A percentile compares a stretch with the other conserved stretches of the same genome.
phyloP scores from a whole-genome alignment of 371 early-diverging fungal genomes.

The Mucor ambiguus region DNA sequence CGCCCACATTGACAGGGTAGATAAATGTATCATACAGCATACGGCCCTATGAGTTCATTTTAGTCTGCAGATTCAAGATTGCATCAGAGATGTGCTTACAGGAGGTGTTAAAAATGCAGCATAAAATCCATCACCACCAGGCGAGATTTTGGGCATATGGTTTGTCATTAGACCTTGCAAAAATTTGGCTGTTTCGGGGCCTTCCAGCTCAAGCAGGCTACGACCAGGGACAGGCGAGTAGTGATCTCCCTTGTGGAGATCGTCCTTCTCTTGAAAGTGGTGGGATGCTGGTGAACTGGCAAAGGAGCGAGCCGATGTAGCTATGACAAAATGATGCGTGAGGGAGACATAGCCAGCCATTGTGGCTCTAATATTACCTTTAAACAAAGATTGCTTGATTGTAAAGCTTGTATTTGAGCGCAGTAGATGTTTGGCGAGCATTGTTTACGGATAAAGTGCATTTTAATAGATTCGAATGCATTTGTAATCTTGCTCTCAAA shows the following conservation, averaged over 20 bases:
- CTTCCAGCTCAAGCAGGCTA: conserved; percentile 68
- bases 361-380: not conserved
- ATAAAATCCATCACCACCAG: conserved; percentile 74
- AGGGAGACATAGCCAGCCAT: not conserved
- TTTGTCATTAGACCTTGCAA: conserved; percentile 92
- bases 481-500: not conserved
- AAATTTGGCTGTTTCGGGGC: conserved; percentile 79
- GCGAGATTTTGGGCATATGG: conserved; percentile 73
- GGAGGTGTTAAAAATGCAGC: conserved; percentile 80
- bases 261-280: conserved; percentile 26
- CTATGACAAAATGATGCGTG: not conserved
- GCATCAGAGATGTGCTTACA: conserved; percentile 37
- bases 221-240: conserved; percentile 62
- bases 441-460: not conserved
- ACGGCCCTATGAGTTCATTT: conserved; percentile 61
- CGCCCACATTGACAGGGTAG: conserved; percentile 71
- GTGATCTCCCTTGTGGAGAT: conserved; percentile 28
- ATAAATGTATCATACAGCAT: conserved; percentile 91
- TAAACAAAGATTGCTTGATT: not conserved
- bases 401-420: not conserved
- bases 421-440: not conserved
- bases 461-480: conserved; percentile 1
- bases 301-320: conserved; percentile 13
- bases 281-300: conserved; percentile 11
- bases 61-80: not conserved